Base-by-base conservation (phyloP, 192 early-diverging fungal genomes). In the Chytriomyces sp. region DNA sequence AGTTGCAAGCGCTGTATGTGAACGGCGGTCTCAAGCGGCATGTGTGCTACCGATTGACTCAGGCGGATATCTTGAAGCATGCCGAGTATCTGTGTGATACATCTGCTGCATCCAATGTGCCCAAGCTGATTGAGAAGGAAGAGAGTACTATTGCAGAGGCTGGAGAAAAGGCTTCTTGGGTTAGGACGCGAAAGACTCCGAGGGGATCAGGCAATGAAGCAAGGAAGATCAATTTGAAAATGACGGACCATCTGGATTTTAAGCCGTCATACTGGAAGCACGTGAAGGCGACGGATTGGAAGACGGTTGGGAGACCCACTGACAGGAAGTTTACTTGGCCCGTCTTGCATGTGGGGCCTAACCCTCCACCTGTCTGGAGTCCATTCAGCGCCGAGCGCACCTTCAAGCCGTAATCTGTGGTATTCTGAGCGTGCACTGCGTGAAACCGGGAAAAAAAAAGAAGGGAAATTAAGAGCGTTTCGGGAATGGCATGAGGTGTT, bases 351-450 rank as follows among this genome's bases (percentile, higher is more conserved):
- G 69, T 11, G 49, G 74, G 67, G 7, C 45, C 7, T 9, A 47
- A 46, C 1, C n/a, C 20, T 44, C 45, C 18, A 10, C 46, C 64
- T 20, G 23, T 24, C 43, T 84, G 83, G 83, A 76, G 71, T 77
- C 83, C 83, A 61, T 80, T 84, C 50, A 78, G 47, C 35, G 82
- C 82, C 20, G 50, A 74, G 57, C 47, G 67, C 16, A 83, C 79
- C 6, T 83, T 81, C 73, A 80, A 72, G 71, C 82, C 82, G 43
- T 83, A 61, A 81, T 45, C 1, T n/a, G 10, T n/a, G 43, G 2
- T 46, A 28, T 35, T n/a, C 0, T 64, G 2, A 45, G 45, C 16
- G 9, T 23, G 9, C 13, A 20, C 9, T 53, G 18, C 13, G 46
- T 69, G 47, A 47, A 20, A 23, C 16, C n/a, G 18, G 53, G n/a